Percentiles rank a stretch among this genome's conserved stretches.
Conservation (phyloP, 306 rosid genomes). For the Dryas alaskensis region DNA sequence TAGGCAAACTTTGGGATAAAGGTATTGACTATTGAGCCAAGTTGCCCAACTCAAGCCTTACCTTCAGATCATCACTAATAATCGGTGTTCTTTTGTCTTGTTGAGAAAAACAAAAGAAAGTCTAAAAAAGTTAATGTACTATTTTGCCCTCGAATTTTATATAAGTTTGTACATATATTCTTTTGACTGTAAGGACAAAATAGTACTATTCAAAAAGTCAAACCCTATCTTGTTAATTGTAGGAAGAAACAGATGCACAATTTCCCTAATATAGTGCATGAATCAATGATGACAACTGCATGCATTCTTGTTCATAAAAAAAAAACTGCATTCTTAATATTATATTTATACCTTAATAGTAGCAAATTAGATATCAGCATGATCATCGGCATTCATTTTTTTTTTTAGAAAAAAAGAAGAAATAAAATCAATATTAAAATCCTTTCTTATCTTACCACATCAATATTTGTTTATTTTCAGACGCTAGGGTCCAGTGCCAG, state of each 20-base stretch:
- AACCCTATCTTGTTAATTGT: neutral
- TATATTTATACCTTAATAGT: neutral
- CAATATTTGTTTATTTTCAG: neutral
- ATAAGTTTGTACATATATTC: neutral
- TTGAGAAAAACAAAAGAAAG: too few species aligned
- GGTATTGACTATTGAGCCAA: too few species aligned
- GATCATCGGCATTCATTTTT: neutral
- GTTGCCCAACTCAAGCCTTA: too few species aligned
- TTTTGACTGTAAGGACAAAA: neutral
- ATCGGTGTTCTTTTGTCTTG: too few species aligned
- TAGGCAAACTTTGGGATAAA: too few species aligned
- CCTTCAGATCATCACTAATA: too few species aligned
- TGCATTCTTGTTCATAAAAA: neutral
- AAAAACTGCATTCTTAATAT: neutral
- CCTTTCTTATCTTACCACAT: neutral
- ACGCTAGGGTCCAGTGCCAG: constrained; percentile 15
- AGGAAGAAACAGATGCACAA: too few species aligned
- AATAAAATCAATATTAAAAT: neutral
- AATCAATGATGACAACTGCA: too few species aligned
- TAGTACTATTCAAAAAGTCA: neutral
- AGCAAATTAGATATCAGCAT: neutral
- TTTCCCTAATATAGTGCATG: too few species aligned
- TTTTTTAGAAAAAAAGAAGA: neutral
- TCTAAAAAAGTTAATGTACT: neutral
- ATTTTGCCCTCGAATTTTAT: neutral